Evolutionary conservation across 192 early-diverging fungal species (phyloP), one percentile per base, ranked within the genome.

Genomic region (Coemansia sp.): DNA sequence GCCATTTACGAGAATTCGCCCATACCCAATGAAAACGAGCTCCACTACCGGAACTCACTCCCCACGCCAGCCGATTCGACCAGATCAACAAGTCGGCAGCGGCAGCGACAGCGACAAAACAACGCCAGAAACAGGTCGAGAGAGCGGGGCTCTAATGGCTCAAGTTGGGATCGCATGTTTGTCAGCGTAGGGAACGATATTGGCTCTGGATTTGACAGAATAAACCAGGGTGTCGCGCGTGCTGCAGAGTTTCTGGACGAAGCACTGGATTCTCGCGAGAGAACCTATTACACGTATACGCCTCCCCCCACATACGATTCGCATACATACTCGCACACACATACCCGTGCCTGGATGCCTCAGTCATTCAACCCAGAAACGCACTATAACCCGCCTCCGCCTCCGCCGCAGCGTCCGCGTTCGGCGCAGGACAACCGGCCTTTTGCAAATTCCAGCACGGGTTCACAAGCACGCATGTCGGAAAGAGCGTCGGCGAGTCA

Each of bases 131-230:
- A 5, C 37, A 20, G 11, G 1, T 9, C 19, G 9, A 23, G 50
- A 7, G 18, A 23, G 35, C 21, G 20, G 3, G 38, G 31, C 21
- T 44, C 57, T 10, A 47, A 38, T 36, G 15, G 38, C 16, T 46
- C 23, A 2, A 55, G 31, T 54, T 76, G 73, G 73, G 67, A 76
- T 26, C 59, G 63, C n/a, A 69, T 70, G 62, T 76, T 76, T 57
- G 43, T 54, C 6, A 55, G 53, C 13, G 70, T 76, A 51, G 73
- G 67, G 9, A 47, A 53, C 51, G 73, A 69, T 15, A 77, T 77
- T 51, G 73, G 67, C 0, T 68, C 59, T 15, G 73, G 67, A 3
- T 58, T 77, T 39, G 73, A 65, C 5, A 41, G 30, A 39, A 18
- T 77, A 10, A 59, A 56, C 7, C 63, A 77, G 30, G 55, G 65